Base-by-base conservation (phyloP, 441 rosid species). In the Bocquillonia castaneifolia region DNA sequence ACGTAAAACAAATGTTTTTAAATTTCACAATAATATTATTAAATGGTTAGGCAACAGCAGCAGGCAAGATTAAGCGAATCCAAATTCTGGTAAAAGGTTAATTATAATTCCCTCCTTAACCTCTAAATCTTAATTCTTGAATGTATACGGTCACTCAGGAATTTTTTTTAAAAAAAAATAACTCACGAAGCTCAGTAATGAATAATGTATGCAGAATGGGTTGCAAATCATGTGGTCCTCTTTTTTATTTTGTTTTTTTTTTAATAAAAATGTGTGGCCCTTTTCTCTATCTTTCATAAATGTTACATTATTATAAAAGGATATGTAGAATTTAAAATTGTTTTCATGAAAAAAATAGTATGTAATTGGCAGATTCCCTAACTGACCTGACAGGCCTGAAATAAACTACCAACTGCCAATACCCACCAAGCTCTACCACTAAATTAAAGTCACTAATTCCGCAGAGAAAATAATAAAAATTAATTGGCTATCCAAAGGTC, bases 381-480 rank as follows among this genome's bases (percentile, higher is more conserved):
- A 73, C 78, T 69, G 69, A 74, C 54, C 63, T 64, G 63, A 63
- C 47, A 26, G 59, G 51, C 64, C 28, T 20, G 59, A 76, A 74
- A 75, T 58, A 77, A 82, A 79, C 79, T 76, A 70, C 77, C 76
- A 78, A 81, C 81, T 72, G 81, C 79, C 79, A 72, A 63, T 60
- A 8, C 59, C 71, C 65, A 77, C 79, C 79, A 56, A 67, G 60
- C 71, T 53, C 44, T 39, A 48, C 32, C 68, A 61, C 66, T 65
- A 62, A 54, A 32, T 59, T 59, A 53, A 66, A 59, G 31, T 58
- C 23, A 5, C 31, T 61, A 31, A 57, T 47, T 56, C 23, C 13
- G 18, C 44, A 10, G 13, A n/a, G 32, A 26, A 32, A 26, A 40
- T 59, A 15, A 68, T 64, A n/a, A n/a, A n/a, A n/a, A n/a, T 32